Conservation (phyloP, 371 early-diverging fungal species). For the Dichotomocladium elegans region DNA sequence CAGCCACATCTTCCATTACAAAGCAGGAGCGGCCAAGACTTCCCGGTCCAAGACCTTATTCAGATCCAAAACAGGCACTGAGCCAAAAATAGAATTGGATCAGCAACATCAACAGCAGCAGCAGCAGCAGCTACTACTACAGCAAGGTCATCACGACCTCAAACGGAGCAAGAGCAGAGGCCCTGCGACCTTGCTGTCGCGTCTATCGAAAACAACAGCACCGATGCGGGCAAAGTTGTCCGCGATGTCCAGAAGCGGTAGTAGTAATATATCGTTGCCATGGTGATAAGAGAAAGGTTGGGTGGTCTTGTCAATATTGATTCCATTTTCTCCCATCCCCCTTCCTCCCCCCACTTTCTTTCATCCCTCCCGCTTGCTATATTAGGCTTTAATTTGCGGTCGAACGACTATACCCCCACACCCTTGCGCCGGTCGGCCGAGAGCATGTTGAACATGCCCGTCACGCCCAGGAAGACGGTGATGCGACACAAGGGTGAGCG, state of each 20-base stretch:
- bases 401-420: not conserved
- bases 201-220: constrained; percentile 40
- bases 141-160: too few species aligned
- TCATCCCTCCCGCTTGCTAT: too few species aligned
- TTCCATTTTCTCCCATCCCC: too few species aligned
- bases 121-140: constrained; percentile 1
- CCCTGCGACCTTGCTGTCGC: constrained; percentile 26
- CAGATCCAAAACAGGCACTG: constrained; percentile 19
- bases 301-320: not conserved
- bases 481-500: constrained; percentile 34
- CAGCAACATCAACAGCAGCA: constrained; percentile 7
- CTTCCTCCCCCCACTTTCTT: too few species aligned
- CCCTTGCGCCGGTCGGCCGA: constrained; percentile 35
- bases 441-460: constrained; percentile 38
- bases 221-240: constrained; percentile 46
- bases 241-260: constrained; percentile 33
- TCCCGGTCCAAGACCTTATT: constrained; percentile 15
- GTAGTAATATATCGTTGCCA: constrained; percentile 4
- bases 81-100: constrained; percentile 34
- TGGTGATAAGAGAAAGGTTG: not conserved
- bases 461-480: constrained; percentile 12
- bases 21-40: constrained; percentile 6
- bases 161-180: constrained; percentile 14
- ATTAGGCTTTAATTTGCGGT: constrained; percentile 3
- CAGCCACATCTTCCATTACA: too few species aligned